These are phyloP conservation scores for Leishmania arabica DNA, from an alignment of 208 protist species.

Conservation along the genomic window DNA sequence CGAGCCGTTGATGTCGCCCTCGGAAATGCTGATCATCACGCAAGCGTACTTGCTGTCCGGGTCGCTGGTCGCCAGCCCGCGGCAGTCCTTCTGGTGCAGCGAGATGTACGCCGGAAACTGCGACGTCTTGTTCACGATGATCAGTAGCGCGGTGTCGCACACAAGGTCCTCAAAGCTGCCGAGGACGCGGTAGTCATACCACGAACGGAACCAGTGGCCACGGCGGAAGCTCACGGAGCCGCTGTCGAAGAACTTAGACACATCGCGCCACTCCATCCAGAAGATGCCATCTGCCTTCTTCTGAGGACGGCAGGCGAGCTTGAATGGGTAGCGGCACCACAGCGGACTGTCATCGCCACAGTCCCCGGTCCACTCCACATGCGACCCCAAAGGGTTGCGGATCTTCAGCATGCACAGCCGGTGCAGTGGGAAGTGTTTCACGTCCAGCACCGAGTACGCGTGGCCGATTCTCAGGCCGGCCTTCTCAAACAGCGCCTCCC, in stretches of 20 bases:
- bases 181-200: conserved; percentile 55
- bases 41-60: conserved; percentile 50
- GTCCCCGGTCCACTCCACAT: conserved; percentile 65
- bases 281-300: conserved; percentile 60
- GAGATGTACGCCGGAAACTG: conserved; percentile 44
- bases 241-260: conserved; percentile 63
- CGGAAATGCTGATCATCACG: conserved; percentile 48
- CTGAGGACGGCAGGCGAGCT: conserved; percentile 42
- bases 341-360: conserved; percentile 57
- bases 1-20: conserved; percentile 32
- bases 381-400: conserved; percentile 72
- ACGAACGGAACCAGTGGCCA: conserved; percentile 41
- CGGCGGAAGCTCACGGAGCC: conserved; percentile 61
- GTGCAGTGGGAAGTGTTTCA: conserved; percentile 53
- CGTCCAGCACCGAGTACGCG: conserved; percentile 69
- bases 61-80: conserved; percentile 38
- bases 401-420: conserved; percentile 64
- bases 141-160: conserved; percentile 45
- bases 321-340: conserved; percentile 57
- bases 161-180: conserved; percentile 44
- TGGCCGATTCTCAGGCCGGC: conserved; percentile 54
- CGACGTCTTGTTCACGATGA: conserved; percentile 37
- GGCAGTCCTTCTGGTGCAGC: conserved; percentile 60
- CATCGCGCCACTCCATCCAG: conserved; percentile 83
- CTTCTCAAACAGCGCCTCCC: conserved; percentile 47